Evolutionary conservation across 2,329 filamentous ascomycete genomes (phyloP).

Genomic region (Fusarium nanum): DNA sequence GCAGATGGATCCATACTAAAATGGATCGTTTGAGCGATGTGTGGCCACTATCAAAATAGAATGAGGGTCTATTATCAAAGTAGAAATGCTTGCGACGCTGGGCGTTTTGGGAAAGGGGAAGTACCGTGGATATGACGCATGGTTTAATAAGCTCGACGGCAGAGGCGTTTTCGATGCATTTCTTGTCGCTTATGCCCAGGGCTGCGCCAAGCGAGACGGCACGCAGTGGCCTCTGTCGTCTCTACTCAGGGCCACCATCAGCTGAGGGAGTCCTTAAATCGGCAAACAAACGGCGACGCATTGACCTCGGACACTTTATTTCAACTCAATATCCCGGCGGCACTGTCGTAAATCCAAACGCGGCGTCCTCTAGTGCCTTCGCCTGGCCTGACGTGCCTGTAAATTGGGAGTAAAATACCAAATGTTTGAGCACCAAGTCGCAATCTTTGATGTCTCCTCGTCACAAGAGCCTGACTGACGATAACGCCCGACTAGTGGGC

Average conservation of each 20-base stretch:
- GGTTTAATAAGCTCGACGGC: conserved; percentile 20
- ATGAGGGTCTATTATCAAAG: conserved; percentile 3
- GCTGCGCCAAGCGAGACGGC: conserved; percentile 30
- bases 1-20: conserved; percentile 20
- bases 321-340: conserved; percentile 10
- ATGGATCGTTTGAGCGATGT: conserved; percentile 12
- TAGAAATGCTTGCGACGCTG: conserved; percentile 5
- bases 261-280: conserved; percentile 32
- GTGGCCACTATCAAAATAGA: conserved; percentile 12
- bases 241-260: conserved; percentile 31
- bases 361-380: conserved; percentile 4
- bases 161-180: conserved; percentile 20
- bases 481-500: background rate
- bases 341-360: conserved; percentile 32
- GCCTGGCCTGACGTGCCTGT: conserved; percentile 29
- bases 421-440: conserved; percentile 19
- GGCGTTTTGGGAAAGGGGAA: background rate
- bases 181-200: conserved; percentile 19
- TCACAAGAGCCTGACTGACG: conserved; percentile 3
- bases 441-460: background rate
- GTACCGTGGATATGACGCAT: conserved; percentile 2
- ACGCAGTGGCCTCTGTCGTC: conserved; percentile 17
- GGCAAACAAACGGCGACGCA: conserved; percentile 28
- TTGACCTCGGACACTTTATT: conserved; percentile 24
- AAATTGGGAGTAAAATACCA: conserved; percentile 39